Evolutionary conservation across 176 grass and related monocot genomes (phyloP), one percentile per base, ranked within the genome.

Genomic region (Cymbopogon citratus): DNA sequence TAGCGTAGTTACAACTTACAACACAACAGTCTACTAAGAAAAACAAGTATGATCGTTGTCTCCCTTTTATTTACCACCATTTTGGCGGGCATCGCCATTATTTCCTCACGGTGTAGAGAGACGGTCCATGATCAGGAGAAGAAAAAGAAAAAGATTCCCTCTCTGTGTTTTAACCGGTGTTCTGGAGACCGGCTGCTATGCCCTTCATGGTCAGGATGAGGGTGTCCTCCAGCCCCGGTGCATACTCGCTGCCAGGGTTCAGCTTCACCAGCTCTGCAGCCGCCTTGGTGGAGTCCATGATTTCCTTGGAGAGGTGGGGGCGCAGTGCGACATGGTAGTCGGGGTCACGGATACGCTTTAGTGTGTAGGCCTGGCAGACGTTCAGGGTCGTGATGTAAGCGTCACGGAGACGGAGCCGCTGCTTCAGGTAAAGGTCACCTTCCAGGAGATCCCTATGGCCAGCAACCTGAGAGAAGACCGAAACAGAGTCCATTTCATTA

Each of bases 201-300:
- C 92, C 92, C 81, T 94, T 94, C 92, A 94, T 94, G 64, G 92
- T 91, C 65, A 94, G 66, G 80, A 94, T 94, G 85, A 94, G 89
- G 65, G 92, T 94, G 66, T 94, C 92, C 60, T 94, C 92, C 57
- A 94, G 77, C 16, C 92, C 89, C 0, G 89, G 92, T 7, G 92
- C 87, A 0, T 91, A 94, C 13, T 94, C 92, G 5, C 89, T 91
- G 12, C 63, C 86, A 2, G 92, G 89, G 75, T 94, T 94, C 63
- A 94, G 87, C 71, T 91, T 91, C 81, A 94, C 89, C 12, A 94
- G 82, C 66, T 94, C 89, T 0, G 92, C 84, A 7, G 92, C 89
- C 1, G 92, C 79, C 27, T 91, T 94, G 67, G 40, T 87, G 0
- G 78, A 73, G 25, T 87, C 92, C 64, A 77, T 78, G 15, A 70